Evolutionary conservation across 108 stramenopile genomes (phyloP).

Genomic region (Parmales sp.): DNA sequence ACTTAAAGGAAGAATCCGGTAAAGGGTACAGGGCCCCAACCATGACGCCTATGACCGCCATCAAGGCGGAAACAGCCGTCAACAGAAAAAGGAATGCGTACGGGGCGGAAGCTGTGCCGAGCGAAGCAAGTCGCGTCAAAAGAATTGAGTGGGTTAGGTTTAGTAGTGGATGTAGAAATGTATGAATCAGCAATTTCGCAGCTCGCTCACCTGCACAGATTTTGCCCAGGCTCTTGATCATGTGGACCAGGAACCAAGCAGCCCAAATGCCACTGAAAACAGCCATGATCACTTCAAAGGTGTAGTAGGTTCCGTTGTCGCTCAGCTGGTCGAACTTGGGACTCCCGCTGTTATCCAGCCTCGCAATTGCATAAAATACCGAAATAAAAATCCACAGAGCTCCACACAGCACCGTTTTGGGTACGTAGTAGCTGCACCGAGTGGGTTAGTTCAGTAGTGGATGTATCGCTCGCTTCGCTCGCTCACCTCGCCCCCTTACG

Average conservation of each 20-base stretch:
- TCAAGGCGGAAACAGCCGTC: neutral
- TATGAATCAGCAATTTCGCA: too few species aligned
- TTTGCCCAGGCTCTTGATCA: too few species aligned
- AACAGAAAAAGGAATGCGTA: neutral
- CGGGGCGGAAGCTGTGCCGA: too few species aligned
- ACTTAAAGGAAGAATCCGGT: neutral
- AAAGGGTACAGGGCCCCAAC: neutral
- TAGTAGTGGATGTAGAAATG: too few species aligned
- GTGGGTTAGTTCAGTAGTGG: too few species aligned
- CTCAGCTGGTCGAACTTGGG: neutral
- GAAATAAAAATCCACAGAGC: neutral
- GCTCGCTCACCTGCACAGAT: too few species aligned
- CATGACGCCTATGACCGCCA: neutral
- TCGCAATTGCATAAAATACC: neutral
- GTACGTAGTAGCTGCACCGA: neutral
- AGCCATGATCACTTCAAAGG: too few species aligned
- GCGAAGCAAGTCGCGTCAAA: too few species aligned
- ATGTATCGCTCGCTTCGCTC: neutral
- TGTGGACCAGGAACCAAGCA: too few species aligned
- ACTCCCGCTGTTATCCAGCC: neutral
- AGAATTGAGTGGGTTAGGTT: too few species aligned
- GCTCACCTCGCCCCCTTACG: too few species aligned
- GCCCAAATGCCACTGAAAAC: too few species aligned
- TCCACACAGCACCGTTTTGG: neutral
- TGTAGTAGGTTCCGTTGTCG: neutral